phyloP scores from a whole-genome alignment of 164 flowering plant species.

The Cinnamomum micranthum region DNA sequence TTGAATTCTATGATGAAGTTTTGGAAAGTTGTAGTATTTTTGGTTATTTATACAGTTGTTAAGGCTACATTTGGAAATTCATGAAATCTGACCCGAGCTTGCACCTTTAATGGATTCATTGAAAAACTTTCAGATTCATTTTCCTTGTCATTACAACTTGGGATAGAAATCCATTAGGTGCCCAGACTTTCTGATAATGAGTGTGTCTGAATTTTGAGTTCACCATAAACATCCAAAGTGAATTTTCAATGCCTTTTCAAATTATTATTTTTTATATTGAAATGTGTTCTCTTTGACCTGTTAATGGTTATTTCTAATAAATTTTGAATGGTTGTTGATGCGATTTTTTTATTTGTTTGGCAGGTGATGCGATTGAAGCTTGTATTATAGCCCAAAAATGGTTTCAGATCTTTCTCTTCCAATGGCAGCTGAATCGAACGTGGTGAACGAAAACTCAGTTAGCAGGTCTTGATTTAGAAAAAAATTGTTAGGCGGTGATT shows the following conservation, averaged over 20 bases:
- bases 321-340: constrained; percentile 1
- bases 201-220: no score
- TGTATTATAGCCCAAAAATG: constrained; percentile 13
- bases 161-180: neutral
- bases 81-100: neutral
- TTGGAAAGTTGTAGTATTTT: no score
- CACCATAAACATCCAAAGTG: no score
- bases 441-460: constrained; percentile 9
- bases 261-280: no score
- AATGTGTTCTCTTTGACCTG: neutral
- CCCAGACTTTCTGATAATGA: neutral
- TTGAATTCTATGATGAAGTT: no score
- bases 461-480: constrained; percentile 21
- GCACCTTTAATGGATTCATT: no score
- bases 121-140: neutral
- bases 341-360: neutral
- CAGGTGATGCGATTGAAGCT: neutral
- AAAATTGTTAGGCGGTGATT: no score
- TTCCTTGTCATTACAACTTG: neutral
- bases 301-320: neutral
- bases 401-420: constrained; percentile 13
- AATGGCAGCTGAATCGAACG: constrained; percentile 17
- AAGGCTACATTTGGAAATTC: no score
- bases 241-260: no score
- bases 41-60: no score